Conservation (phyloP, 2,329 filamentous ascomycete genomes). For the Plectosphaerella cucumerina region DNA sequence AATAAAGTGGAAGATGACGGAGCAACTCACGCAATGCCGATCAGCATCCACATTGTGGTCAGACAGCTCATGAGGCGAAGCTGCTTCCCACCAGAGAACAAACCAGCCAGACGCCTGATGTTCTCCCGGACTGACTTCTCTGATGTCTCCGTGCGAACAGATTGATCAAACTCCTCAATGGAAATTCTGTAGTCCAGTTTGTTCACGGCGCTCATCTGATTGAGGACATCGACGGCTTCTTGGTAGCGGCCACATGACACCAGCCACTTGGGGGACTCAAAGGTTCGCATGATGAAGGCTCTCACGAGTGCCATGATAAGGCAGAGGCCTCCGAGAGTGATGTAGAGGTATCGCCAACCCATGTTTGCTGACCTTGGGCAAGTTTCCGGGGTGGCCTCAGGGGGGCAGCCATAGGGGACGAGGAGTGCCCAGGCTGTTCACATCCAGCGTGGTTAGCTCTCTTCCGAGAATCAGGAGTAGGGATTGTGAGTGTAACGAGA, state of each 20-base stretch:
- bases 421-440: constrained; percentile 14
- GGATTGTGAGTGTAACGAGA: not conserved
- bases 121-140: not conserved
- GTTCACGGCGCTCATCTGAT: not conserved
- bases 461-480: too few relatives aligned
- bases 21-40: not conserved
- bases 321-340: not conserved
- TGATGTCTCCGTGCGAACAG: not conserved
- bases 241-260: not conserved
- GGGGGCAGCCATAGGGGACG: constrained; percentile 14
- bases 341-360: not conserved
- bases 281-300: not conserved
- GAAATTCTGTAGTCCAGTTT: too few relatives aligned
- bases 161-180: too few relatives aligned
- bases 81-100: not conserved
- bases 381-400: not conserved
- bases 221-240: not conserved
- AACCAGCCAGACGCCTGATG: not conserved
- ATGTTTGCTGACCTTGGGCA: not conserved
- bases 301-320: not conserved
- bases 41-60: not conserved
- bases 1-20: not conserved
- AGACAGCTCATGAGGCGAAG: not conserved
- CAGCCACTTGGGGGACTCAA: not conserved
- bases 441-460: not conserved